Evolutionary conservation across 495 filamentous ascomycete species (phyloP).

Genomic region (Aspergillus steynii): DNA sequence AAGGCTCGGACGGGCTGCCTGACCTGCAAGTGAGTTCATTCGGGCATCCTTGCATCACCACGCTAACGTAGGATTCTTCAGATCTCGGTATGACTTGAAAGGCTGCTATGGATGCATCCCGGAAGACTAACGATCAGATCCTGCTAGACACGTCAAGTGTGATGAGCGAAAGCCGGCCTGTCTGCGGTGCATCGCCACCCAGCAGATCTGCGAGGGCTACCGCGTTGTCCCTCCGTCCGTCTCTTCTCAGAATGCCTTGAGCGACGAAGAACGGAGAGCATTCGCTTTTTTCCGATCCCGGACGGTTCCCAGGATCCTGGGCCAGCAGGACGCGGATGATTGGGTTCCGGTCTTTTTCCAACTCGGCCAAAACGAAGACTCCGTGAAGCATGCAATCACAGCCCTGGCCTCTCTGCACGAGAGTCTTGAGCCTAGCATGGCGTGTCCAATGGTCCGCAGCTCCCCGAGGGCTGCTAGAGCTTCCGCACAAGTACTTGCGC

Average conservation of each 20-base stretch:
- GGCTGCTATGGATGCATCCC: no score
- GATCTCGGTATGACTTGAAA: not conserved
- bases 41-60: not conserved
- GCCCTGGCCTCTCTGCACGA: slow-evolving; percentile 19
- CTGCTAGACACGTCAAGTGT: not conserved
- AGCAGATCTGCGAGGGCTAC: not conserved
- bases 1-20: not conserved
- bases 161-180: not conserved
- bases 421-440: slow-evolving; percentile 4
- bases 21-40: not conserved
- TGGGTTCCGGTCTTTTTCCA: not conserved
- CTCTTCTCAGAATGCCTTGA: not conserved
- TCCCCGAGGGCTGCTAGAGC: not conserved
- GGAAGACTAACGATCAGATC: not conserved
- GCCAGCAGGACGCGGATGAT: not conserved
- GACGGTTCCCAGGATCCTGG: not conserved
- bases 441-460: not conserved
- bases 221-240: not conserved
- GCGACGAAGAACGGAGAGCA: not conserved
- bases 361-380: not conserved
- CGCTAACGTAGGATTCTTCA: not conserved
- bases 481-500: not conserved
- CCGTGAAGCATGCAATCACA: slow-evolving; percentile 11
- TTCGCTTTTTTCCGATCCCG: not conserved
- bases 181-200: not conserved